Evolutionary conservation across 805 yeast genomes (phyloP), one percentile per base, ranked within the genome.

Genomic region (Yarrowia deformans): DNA sequence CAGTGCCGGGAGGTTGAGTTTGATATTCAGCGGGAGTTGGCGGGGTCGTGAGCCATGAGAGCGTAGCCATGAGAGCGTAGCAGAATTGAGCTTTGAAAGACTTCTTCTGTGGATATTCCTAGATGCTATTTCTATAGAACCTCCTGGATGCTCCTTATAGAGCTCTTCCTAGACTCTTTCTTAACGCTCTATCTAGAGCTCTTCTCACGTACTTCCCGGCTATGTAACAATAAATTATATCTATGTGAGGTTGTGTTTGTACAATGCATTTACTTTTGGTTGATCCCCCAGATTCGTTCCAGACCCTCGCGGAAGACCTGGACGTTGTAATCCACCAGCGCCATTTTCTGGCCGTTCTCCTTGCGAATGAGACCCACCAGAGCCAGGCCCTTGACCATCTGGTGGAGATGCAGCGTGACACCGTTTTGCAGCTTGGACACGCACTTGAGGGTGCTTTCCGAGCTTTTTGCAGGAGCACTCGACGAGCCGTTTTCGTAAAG

Each of bases 361-460:
- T 87, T 84, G 70, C 97, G 84, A 13, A 92, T 88, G 69, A 93
- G 82, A 1, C 97, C 97, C 49, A 94, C 97, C 70, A 95, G 81
- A 3, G 98, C 97, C 71, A 94, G 81, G 0, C 97, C 97, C 71
- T 97, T 85, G 68, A 94, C 90, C 97, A 95, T 92, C 75, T 92
- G 97, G 71, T 90, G 89, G 75, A 95, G 82, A 73, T 93, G 92
- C 43, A 94, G 81, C 37, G 90, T 85, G n/a, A 90, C 84, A 0
- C 97, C 98, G 77, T 91, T 92, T 61, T 90, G 90, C 67, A 95
- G 82, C 70, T 84, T 86, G 19, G 97, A 89, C 6, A 89, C 85
- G 68, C 95, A 89, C 76, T 86, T 86, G 68, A 88, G 78, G 82
- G 86, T 61, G 79, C 78, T 32, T 64, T 69, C 45, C 61, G 35